Conservation (phyloP, 768 basidiomycete genomes). For the Russula virescens region DNA sequence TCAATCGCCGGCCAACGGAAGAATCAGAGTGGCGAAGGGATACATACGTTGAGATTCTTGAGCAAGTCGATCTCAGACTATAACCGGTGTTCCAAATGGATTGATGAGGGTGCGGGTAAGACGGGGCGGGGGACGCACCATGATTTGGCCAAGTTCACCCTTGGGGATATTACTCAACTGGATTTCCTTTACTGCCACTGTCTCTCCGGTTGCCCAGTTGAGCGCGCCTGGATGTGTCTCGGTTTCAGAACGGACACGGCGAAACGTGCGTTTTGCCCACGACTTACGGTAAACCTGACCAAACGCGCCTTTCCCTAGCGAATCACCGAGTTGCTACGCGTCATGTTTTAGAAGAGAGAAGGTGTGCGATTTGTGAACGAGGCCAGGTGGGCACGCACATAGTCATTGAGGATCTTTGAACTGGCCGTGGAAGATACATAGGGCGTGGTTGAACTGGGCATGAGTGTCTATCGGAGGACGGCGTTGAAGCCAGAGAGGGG, state of each 20-base stretch:
- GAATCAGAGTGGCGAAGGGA: neutral
- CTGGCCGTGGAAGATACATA: slow-evolving; percentile 11
- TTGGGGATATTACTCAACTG: slow-evolving; percentile 91
- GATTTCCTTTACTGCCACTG: slow-evolving; percentile 98
- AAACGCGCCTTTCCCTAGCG: slow-evolving; percentile 93
- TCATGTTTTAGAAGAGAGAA: neutral
- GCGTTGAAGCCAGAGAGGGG: neutral
- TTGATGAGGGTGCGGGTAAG: neutral
- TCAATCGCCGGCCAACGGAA: neutral
- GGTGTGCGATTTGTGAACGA: no score
- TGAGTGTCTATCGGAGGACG: neutral
- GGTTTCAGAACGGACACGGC: neutral
- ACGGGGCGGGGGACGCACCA: slow-evolving; percentile 47
- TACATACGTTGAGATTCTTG: slow-evolving; percentile 86
- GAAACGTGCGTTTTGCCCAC: neutral
- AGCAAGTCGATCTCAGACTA: slow-evolving; percentile 96
- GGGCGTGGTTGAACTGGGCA: slow-evolving; percentile 18
- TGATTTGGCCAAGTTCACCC: slow-evolving; percentile 91
- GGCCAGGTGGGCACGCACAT: slow-evolving; percentile 3
- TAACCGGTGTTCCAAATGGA: neutral
- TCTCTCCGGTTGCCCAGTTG: slow-evolving; percentile 96
- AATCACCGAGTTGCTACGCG: slow-evolving; percentile 87
- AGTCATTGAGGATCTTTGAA: slow-evolving; percentile 25
- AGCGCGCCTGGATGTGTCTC: slow-evolving; percentile 55
- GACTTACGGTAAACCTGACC: slow-evolving; percentile 93